These are phyloP conservation scores for Apiotrichum mycotoxinovorans DNA, from an alignment of 1,284 basidiomycete species.

Conservation along the genomic window DNA sequence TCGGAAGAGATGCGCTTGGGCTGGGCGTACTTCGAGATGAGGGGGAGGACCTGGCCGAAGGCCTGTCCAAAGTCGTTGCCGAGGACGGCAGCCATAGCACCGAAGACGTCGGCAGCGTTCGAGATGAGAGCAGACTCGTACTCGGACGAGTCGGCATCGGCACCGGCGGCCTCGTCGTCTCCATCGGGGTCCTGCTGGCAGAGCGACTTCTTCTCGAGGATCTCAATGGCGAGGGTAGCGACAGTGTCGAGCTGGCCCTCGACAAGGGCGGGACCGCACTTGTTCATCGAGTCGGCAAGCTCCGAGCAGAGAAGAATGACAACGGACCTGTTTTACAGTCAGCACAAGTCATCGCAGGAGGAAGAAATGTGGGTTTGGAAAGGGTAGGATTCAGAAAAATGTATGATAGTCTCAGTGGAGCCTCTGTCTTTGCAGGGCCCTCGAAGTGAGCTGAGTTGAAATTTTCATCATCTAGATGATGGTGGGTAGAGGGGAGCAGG, in stretches of 20 bases:
- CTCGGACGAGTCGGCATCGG: conserved; percentile 70
- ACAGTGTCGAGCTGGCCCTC: conserved; percentile 69
- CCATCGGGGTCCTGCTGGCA: conserved; percentile 97
- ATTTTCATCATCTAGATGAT: conserved; percentile 57
- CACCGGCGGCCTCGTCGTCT: conserved; percentile 77
- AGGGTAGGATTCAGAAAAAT: conserved; percentile 37
- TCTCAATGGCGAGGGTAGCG: conserved; percentile 71
- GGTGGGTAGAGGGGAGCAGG: conserved; percentile 7
- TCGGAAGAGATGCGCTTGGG: conserved; percentile 84
- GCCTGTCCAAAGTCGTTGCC: conserved; percentile 81
- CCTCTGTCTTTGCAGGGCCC: conserved; percentile 42
- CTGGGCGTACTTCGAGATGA: conserved; percentile 89
- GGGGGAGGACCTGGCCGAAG: conserved; percentile 80
- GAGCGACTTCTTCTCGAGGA: conserved; percentile 86
- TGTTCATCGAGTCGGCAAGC: conserved; percentile 84
- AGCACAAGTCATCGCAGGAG: conserved; percentile 2
- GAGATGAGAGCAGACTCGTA: conserved; percentile 95
- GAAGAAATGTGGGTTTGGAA: neutral
- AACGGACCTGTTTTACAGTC: conserved; percentile 62
- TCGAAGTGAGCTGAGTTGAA: conserved; percentile 86
- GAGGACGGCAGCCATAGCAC: conserved; percentile 79
- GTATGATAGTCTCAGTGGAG: conserved; percentile 59
- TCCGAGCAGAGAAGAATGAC: conserved; percentile 80
- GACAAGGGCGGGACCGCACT: conserved; percentile 79
- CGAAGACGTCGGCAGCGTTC: conserved; percentile 90